A percentile compares a stretch with the other conserved stretches of the same genome.
phyloP scores from a whole-genome alignment of 257 asterid genomes.

The Solanum verrucosum region DNA sequence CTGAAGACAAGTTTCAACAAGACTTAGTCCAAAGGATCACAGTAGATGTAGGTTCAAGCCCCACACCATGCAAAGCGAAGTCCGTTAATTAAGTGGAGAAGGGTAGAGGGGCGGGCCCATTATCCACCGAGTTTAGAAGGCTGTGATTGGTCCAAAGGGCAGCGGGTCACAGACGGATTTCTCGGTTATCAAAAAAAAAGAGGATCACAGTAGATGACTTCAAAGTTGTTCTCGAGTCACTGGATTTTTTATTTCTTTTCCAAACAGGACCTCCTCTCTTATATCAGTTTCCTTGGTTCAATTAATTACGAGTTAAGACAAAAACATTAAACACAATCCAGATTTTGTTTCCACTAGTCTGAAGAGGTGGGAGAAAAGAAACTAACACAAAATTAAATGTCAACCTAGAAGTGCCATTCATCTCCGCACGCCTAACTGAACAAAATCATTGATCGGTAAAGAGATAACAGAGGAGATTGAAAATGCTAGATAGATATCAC shows the following conservation, averaged over 20 bases:
- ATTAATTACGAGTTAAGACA: neutral
- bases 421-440: neutral
- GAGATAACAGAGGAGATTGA: neutral
- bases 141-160: too few relatives aligned
- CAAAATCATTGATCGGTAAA: neutral
- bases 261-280: neutral
- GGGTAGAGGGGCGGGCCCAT: too few relatives aligned
- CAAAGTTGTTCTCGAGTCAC: neutral
- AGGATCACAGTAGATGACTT: neutral
- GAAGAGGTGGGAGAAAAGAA: neutral
- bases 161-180: too few relatives aligned
- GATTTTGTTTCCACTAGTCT: neutral
- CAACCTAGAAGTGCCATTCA: neutral
- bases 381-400: neutral
- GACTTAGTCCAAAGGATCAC: neutral
- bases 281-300: neutral
- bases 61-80: too few relatives aligned
- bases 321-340: neutral
- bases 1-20: constrained; percentile 27
- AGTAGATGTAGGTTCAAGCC: neutral
- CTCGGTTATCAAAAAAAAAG: too few relatives aligned
- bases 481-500: neutral
- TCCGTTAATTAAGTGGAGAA: too few relatives aligned
- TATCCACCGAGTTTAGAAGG: too few relatives aligned
- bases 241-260: neutral